These are phyloP conservation scores for Aquanectria penicillioides DNA, from an alignment of 2,329 filamentous ascomycete genomes.

Conservation along the genomic window DNA sequence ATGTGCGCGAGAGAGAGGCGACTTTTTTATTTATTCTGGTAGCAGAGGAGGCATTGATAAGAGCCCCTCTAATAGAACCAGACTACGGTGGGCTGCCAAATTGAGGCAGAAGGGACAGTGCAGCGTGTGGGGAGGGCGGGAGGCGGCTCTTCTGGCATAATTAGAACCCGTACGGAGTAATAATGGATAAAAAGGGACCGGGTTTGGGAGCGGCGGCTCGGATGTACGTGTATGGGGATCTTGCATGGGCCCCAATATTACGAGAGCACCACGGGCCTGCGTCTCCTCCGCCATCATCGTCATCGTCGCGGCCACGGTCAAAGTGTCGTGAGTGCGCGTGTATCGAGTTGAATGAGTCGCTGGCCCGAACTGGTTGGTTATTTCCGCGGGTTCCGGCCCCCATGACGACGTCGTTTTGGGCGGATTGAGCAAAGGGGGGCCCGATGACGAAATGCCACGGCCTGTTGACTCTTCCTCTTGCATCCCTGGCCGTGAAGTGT, in stretches of 20 bases:
- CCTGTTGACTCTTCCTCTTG: neutral
- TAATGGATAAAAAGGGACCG: neutral
- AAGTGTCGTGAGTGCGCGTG: neutral
- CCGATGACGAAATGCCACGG: conserved; percentile 1
- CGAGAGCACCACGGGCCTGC: neutral
- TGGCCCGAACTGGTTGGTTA: conserved; percentile 9
- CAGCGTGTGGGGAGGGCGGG: neutral
- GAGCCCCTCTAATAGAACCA: conserved; percentile 7
- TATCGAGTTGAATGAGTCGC: neutral
- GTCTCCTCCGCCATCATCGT: neutral
- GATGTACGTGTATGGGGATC: conserved; percentile 2
- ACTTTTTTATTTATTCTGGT: no score
- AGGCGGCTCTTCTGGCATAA: neutral
- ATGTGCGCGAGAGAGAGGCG: neutral
- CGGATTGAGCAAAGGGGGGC: neutral
- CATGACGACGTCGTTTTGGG: neutral
- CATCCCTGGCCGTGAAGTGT: no score
- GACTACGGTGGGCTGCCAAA: no score
- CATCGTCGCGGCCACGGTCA: neutral
- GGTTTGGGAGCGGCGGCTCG: neutral
- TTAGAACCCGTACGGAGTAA: no score
- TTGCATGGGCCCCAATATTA: neutral
- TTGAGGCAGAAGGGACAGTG: neutral
- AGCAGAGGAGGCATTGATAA: conserved; percentile 2
- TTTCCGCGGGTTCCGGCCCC: conserved; percentile 23